These are phyloP conservation scores for Danielozyma ontarioensis DNA, from an alignment of 805 yeast genomes.

Conservation along the genomic window DNA sequence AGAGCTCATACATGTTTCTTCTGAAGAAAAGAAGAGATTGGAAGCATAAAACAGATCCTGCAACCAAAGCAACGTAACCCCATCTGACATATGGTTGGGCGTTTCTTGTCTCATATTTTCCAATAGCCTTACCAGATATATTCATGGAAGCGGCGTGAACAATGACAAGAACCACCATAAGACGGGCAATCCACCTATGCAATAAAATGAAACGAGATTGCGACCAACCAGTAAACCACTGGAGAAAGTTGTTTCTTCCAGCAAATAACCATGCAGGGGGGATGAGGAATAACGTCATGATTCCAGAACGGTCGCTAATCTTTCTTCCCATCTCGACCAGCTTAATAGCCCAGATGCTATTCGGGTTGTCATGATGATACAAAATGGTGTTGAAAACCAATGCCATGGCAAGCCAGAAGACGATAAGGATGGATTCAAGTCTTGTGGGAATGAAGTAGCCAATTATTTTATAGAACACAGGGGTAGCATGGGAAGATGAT, in stretches of 20 bases:
- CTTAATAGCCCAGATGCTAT: slow-evolving; percentile 19
- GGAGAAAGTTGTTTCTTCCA: slow-evolving; percentile 65
- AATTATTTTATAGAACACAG: slow-evolving; percentile 5
- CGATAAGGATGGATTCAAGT: slow-evolving; percentile 42
- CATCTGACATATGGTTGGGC: slow-evolving; percentile 23
- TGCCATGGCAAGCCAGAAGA: slow-evolving; percentile 31
- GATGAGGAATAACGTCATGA: slow-evolving; percentile 45
- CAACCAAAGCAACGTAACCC: slow-evolving; percentile 27
- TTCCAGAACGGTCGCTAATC: slow-evolving; percentile 52
- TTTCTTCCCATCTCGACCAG: slow-evolving; percentile 30
- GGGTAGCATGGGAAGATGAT: slow-evolving; percentile 18
- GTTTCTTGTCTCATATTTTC: slow-evolving; percentile 27
- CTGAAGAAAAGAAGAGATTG: slow-evolving; percentile 21
- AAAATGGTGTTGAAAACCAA: slow-evolving; percentile 22
- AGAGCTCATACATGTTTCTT: slow-evolving; percentile 10
- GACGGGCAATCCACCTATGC: slow-evolving; percentile 65
- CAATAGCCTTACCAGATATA: slow-evolving; percentile 28
- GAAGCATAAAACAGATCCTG: slow-evolving; percentile 33
- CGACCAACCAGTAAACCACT: slow-evolving; percentile 17
- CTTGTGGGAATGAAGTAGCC: slow-evolving; percentile 46
- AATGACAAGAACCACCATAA: slow-evolving; percentile 42
- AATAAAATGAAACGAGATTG: slow-evolving; percentile 55
- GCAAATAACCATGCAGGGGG: slow-evolving; percentile 63
- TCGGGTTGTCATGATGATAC: slow-evolving; percentile 19
- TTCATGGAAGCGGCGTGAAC: slow-evolving; percentile 43